Evolutionary conservation across 495 filamentous ascomycete species (phyloP), one percentile per base, ranked within the genome.

Genomic region (Hypoxylon rickii): DNA sequence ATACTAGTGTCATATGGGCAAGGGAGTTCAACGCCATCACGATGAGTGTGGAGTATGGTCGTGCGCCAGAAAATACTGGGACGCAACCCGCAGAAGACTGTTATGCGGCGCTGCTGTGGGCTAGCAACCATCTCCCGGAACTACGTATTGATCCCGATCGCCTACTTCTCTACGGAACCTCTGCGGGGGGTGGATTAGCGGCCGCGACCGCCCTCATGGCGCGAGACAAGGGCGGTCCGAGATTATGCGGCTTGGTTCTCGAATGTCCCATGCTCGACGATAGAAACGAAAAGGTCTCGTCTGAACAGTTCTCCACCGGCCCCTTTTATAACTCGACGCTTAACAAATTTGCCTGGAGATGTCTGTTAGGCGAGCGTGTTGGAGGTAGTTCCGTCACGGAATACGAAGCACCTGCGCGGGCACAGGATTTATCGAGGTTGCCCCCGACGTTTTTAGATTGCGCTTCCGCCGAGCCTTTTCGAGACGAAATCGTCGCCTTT

Each of bases 191-290:
- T 37, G 59, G 63, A 13, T 55, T 72, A 31, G 70, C 70, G 2
- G 64, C 68, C 11, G 68, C 65, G n/a, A 53, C 63, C 22, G 68
- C 68, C 18, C 45, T 72, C 29, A 61, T 67, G 58, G 56, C 43
- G 10, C 70, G 68, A 11, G 70, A 72, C 50, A 59, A 56, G 38
- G 58, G 65, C 26, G 70, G 66, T 8, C 68, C 68, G 10, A 61
- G 47, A 32, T 59, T 69, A 13, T 63, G 63, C 42, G 69, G 66
- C 36, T 60, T 68, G 22, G 62, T 68, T 12, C 58, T 71, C 15
- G 59, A 69, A 49, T 70, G 63, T 17, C 64, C 69, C 46, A 71
- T 71, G 69, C 62, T 71, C 43, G 69, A 71, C 43, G 67, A 70
- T 33, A 63, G 69, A 45, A 70, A 66, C 29, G 61, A 68, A 17